Base-by-base conservation (phyloP, 805 yeast species). In the Huiozyma sinensis region DNA sequence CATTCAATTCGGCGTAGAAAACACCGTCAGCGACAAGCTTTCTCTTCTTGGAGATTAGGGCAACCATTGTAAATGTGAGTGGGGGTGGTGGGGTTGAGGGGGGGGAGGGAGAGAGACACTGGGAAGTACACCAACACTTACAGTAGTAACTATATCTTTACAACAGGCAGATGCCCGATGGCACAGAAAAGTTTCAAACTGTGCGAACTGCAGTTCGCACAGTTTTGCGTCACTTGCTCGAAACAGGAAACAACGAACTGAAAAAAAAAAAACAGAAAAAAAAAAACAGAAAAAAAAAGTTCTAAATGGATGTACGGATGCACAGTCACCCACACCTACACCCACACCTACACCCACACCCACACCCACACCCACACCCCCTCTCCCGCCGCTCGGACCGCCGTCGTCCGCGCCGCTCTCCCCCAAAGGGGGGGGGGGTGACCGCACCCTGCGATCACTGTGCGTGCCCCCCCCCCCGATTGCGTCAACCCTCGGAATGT, bases 21-120 rank as follows among this genome's bases (percentile, higher is more conserved):
- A 92, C 98, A 86, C 98, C 98, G 81, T 92, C 98, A 75, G 96
- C 96, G 71, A 92, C 97, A 70, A 89, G 84, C 89, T 89, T 89
- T 86, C 97, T 89, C 79, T 87, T 90, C 79, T 87, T 86, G 68
- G 97, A 90, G 72, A 89, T 83, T 67, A 75, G 69, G 48, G 69
- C 69, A 52, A 63, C 68, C 68, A 64, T 64, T 52, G 49, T 56
- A 46, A 46, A 36, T 39, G 39, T 17, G 10, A 11, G 27, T 34
- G 12, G 12, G 12, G 13, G 17, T 13, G 13, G 27, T 34, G 17
- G n/a, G n/a, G n/a, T n/a, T n/a, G n/a, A n/a, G n/a, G n/a, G n/a
- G n/a, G n/a, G n/a, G n/a, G n/a, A n/a, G n/a, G n/a, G n/a, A n/a
- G n/a, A n/a, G n/a, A n/a, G n/a, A n/a, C n/a, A n/a, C n/a, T n/a